A percentile compares a stretch with the other conserved stretches of the same genome.
These are phyloP conservation scores for Fraxinus ornus DNA, from an alignment of 305 asterid species.

Conservation along the genomic window DNA sequence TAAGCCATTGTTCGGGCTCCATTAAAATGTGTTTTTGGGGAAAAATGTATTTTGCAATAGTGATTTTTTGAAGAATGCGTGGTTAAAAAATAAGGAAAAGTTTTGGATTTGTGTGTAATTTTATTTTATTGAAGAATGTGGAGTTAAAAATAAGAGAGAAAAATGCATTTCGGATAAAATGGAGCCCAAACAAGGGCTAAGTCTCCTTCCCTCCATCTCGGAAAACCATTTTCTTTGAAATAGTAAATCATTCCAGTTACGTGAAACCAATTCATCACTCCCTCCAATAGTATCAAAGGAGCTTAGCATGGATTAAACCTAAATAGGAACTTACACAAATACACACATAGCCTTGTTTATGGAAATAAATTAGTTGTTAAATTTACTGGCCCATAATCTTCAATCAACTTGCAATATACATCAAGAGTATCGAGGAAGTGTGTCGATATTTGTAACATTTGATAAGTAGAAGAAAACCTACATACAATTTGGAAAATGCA, in stretches of 20 bases:
- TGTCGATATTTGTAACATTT: not conserved
- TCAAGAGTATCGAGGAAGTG: not conserved
- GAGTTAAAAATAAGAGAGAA: not conserved
- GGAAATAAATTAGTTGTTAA: not conserved
- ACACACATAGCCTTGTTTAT: conserved; percentile 15
- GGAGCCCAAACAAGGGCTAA: not conserved
- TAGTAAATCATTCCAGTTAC: not conserved
- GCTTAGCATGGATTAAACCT: not conserved
- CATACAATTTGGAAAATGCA: not conserved
- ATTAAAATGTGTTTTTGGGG: not conserved
- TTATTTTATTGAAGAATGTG: not conserved
- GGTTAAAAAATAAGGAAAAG: not conserved
- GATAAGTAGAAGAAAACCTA: not conserved
- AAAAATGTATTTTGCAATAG: not conserved
- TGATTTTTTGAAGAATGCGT: not conserved
- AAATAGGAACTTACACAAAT: conserved; percentile 9
- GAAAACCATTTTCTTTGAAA: conserved; percentile 8
- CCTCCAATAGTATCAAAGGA: not conserved
- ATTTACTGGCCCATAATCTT: not conserved
- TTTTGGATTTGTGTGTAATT: not conserved
- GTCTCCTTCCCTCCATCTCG: not conserved
- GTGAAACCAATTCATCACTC: not conserved
- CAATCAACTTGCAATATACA: not conserved
- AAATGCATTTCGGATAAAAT: not conserved
- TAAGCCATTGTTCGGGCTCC: not conserved